Percentiles rank a stretch among this genome's conserved stretches.
Conservation (phyloP, 2,329 filamentous ascomycete species). For the Chaetothyriales sp. region DNA sequence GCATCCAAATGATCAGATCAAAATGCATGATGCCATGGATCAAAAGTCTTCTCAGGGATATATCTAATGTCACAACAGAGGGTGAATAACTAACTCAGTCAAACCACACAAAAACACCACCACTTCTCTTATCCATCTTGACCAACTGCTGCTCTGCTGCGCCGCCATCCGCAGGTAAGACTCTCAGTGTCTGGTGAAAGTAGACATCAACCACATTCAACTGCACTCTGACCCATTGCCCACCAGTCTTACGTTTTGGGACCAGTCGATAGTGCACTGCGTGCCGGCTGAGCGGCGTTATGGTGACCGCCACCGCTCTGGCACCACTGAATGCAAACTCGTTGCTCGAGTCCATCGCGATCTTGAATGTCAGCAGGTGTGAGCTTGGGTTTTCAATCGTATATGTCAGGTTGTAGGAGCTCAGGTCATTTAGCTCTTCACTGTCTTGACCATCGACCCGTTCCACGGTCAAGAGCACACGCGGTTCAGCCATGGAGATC, state of each 20-base stretch:
- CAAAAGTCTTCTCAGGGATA: no score
- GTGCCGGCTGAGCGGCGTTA: conserved; percentile 67
- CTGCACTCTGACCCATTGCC: conserved; percentile 52
- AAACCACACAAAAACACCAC: conserved; percentile 9
- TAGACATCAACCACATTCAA: conserved; percentile 75
- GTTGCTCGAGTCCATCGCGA: conserved; percentile 83
- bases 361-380: conserved; percentile 85
- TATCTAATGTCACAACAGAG: no score
- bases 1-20: no score
- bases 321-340: conserved; percentile 85
- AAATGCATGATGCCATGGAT: no score
- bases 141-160: conserved; percentile 20
- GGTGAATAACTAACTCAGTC: neutral
- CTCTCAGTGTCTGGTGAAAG: conserved; percentile 76
- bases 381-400: conserved; percentile 86
- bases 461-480: conserved; percentile 45
- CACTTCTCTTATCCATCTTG: conserved; percentile 36
- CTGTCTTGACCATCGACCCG: neutral
- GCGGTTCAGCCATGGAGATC: conserved; percentile 69
- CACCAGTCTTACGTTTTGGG: conserved; percentile 26
- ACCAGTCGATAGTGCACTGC: conserved; percentile 60
- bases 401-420: conserved; percentile 28
- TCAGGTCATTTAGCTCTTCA: neutral
- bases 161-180: conserved; percentile 57
- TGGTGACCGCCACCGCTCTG: conserved; percentile 63